Evolutionary conservation across 306 rosid genomes (phyloP).

Genomic region (Trifolium fragiferum): DNA sequence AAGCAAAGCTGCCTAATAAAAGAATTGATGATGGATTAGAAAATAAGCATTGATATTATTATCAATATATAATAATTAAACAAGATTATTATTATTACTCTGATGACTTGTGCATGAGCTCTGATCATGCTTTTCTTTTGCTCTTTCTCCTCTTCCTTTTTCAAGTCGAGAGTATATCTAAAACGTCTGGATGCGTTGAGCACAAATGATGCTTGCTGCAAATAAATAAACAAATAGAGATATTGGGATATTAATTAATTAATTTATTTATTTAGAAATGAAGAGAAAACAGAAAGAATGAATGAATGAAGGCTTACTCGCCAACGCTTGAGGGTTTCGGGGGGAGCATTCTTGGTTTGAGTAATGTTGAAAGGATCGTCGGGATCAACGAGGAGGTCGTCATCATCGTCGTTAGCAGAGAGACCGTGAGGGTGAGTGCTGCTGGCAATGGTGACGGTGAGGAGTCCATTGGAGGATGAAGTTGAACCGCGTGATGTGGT

Average conservation of each 20-base stretch:
- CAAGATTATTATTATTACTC: constrained; percentile 56
- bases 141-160: constrained; percentile 72
- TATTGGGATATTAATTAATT: neutral
- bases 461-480: constrained; percentile 59
- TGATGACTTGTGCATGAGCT: constrained; percentile 93
- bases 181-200: constrained; percentile 90
- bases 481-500: constrained; percentile 63
- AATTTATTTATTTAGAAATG: neutral
- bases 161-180: constrained; percentile 88
- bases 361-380: constrained; percentile 77
- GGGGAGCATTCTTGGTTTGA: constrained; percentile 76
- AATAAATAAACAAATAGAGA: neutral
- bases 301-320: constrained; percentile 48
- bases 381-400: constrained; percentile 33
- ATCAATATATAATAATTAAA: neutral
- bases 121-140: constrained; percentile 79
- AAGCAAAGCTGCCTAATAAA: constrained; percentile 84
- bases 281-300: neutral
- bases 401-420: constrained; percentile 13
- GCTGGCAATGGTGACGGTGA: constrained; percentile 40
- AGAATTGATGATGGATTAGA: constrained; percentile 51
- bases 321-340: constrained; percentile 77
- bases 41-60: neutral
- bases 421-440: constrained; percentile 27
- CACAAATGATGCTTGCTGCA: constrained; percentile 90